Conservation (phyloP, 2,329 filamentous ascomycete species). For the Elsinoe perseae region DNA sequence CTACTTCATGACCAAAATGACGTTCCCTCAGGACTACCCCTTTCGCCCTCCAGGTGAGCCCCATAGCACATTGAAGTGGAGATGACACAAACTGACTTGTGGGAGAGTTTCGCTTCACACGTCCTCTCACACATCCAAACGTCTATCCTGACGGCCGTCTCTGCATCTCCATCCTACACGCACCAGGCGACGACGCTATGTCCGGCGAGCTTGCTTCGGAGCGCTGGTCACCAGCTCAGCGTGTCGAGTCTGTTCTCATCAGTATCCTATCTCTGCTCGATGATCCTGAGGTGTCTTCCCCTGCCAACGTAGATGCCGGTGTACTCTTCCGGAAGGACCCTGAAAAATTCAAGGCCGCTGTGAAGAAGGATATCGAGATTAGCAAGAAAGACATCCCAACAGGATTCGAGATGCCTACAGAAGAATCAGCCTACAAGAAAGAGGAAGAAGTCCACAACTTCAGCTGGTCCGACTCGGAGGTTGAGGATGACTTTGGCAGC, state of each 20-base stretch:
- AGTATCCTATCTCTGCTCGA: conserved; percentile 88
- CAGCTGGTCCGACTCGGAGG: conserved; percentile 53
- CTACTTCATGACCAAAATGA: conserved; percentile 88
- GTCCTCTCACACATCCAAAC: conserved; percentile 82
- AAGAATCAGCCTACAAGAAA: conserved; percentile 53
- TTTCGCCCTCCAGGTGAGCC: conserved; percentile 64
- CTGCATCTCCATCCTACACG: conserved; percentile 94
- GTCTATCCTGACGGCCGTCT: conserved; percentile 84
- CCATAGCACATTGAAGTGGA: background rate
- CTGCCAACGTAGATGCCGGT: conserved; percentile 89
- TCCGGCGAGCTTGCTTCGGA: conserved; percentile 85
- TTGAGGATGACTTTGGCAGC: conserved; percentile 68
- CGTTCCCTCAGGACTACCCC: conserved; percentile 81
- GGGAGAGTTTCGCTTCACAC: conserved; percentile 70
- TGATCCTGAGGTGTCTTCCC: conserved; percentile 85
- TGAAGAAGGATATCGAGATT: conserved; percentile 60
- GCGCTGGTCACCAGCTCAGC: conserved; percentile 89
- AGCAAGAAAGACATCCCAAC: conserved; percentile 73
- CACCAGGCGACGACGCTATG: conserved; percentile 83
- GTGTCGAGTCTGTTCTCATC: conserved; percentile 88
- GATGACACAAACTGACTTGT: background rate
- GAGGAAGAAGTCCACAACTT: conserved; percentile 56
- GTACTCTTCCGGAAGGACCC: conserved; percentile 73
- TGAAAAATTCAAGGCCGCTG: conserved; percentile 60
- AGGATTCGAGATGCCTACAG: conserved; percentile 75